Evolutionary conservation across 805 yeast genomes (phyloP), one percentile per base, ranked within the genome.

Genomic region (Lipomyces kockii): DNA sequence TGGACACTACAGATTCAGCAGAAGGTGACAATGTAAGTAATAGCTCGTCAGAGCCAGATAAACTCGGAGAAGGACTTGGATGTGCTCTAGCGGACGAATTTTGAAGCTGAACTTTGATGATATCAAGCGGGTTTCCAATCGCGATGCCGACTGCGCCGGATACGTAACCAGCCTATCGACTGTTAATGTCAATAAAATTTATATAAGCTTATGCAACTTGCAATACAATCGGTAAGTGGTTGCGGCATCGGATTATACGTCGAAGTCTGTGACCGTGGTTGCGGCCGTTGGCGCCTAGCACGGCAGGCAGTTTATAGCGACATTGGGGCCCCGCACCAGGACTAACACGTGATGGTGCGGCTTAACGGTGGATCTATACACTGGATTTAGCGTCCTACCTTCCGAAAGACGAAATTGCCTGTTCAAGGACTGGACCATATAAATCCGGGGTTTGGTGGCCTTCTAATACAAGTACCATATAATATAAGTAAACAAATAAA

Each of bases 51-150:
- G 25, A 14, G n/a, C 61, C 52, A 11, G 52, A 5, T n/a, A n/a
- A 43, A 5, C 55, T 52, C 34, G 27, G 34, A 7, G 34, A 25
- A 5, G 17, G n/a, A 14, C n/a, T 11, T 25, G 34, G 17, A 11
- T 14, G 27, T 8, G 64, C 25, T 12, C 39, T 17, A 7, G 58
- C 55, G 17, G 51, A 25, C 22, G 66, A 58, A 55, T 61, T 63
- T 63, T 73, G 75, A 6, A 73, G 64, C 58, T 62, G 64, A 32
- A 73, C 75, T 62, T 73, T 73, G 61, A 73, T 56, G 37, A 73
- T 73, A 52, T 73, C 75, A 32, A 73, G 67, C 25, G 75, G 75
- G 46, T 73, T 73, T 22, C 75, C 75, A 14, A 73, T 60, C n/a
- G 73, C 61, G 11, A 73, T 71, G 34, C 75, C 74, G 12, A 64